Conservation (phyloP, 768 basidiomycete species). For the Trametes punicea region DNA sequence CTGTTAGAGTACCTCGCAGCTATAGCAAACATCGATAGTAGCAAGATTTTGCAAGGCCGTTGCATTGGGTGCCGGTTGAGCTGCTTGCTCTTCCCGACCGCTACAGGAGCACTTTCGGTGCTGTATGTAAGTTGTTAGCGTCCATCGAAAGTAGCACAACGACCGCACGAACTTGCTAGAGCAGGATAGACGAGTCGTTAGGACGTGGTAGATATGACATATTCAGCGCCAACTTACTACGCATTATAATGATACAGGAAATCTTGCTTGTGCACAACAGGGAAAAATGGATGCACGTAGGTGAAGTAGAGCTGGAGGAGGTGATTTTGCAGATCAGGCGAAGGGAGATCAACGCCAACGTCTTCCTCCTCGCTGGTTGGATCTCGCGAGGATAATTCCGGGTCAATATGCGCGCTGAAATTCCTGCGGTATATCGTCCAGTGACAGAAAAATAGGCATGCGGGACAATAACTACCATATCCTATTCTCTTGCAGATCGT, state of each 20-base stretch:
- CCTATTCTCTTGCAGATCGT: constrained; percentile 55
- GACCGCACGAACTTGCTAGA: neutral
- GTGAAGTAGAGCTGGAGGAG: constrained; percentile 76
- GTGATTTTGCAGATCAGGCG: constrained; percentile 58
- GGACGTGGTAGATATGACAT: neutral
- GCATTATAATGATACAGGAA: constrained; percentile 57
- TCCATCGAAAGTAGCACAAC: neutral
- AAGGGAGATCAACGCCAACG: constrained; percentile 43
- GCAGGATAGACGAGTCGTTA: neutral
- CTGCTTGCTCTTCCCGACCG: neutral
- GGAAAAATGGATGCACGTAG: constrained; percentile 81
- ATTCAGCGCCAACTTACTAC: constrained; percentile 8
- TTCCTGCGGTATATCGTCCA: constrained; percentile 15
- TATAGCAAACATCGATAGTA: constrained; percentile 79
- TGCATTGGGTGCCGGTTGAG: constrained; percentile 37
- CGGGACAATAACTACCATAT: constrained; percentile 25
- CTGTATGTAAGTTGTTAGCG: neutral
- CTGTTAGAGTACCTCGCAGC: constrained; percentile 68
- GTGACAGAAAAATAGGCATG: too few relatives aligned
- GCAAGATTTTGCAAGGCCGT: constrained; percentile 56
- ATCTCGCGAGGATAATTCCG: neutral
- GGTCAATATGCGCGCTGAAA: constrained; percentile 14
- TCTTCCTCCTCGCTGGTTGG: constrained; percentile 7
- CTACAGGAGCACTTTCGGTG: neutral
- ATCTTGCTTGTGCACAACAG: constrained; percentile 68